Base-by-base conservation (phyloP, 352 stramenopile species). In the Globisporangium emineosum region DNA sequence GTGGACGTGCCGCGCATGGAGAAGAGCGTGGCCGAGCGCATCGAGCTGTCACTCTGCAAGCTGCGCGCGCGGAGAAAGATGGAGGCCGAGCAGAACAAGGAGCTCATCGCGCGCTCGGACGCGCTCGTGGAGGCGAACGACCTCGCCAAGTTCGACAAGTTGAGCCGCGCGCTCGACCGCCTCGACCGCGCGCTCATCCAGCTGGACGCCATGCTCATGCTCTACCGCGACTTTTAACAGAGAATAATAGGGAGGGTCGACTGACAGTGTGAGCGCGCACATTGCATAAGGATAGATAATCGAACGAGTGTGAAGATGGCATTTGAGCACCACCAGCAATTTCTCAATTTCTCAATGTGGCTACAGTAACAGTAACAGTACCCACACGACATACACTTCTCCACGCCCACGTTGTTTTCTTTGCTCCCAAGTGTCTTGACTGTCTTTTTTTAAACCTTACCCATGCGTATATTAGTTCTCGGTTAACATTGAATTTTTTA, bases 161-260 rank as follows among this genome's bases (percentile, higher is more conserved):
- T 96, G 37, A 94, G 88, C 57, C 86, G 85, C 45, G 82, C 86
- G 19, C 77, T 96, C 32, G 88, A 96, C 67, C 88, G 88, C 33
- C 75, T 94, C 45, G 88, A 96, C 70, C 86, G 88, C 57, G 81
- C 82, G 42, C 77, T 88, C 62, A 84, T 96, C 58, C 88, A 94
- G 53, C 70, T 96, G 40, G 88, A 96, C 69, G 75, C 74, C 52
- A 94, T 94, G 86, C 77, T 96, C 60, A 93, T 96, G 86, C 82
- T 96, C 13, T 94, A 91, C 66, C 83, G 86, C 43, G 83, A 96
- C 66, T 96, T 96, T 71, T 96, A 91, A 65, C 30, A 57, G 29
- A 32, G 29, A n/a, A n/a, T n/a, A n/a, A 47, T 21, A 57, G 43
- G 43, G n/a, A 32, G 17, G 37, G 29, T 19, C 6, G 35, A 37